Evolutionary conservation across 1,284 basidiomycete genomes (phyloP), one percentile per base, ranked within the genome.

Genomic region (Athelia psychrophila): DNA sequence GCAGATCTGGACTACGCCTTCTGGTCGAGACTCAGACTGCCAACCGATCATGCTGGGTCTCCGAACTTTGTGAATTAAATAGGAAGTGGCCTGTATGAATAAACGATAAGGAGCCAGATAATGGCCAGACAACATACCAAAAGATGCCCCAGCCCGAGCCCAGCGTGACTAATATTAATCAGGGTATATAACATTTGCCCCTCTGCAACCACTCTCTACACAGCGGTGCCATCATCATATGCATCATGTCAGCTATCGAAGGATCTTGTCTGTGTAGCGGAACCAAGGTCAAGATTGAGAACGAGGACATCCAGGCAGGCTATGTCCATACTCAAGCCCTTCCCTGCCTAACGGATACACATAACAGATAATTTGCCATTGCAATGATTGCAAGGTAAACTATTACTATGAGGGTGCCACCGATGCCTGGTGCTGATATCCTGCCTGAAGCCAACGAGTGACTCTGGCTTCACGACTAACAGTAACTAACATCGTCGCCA

Each of bases 191-290:
- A 30, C 27, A 13, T 30, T 13, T 30, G 27, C 27, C 13, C 27
- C 6, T 30, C 27, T 30, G 27, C 27, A 30, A 30, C 27, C 27
- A 5, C 5, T 30, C 13, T 30, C 27, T 30, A n/a, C 13, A 30
- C 27, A 30, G 5, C 27, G 13, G 13, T 5, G 6, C 27, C 27
- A 30, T 6, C 13, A 5, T 30, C 27, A 5, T 6, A 42, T 8
- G 5, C 16, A 42, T 42, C 38, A 42, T 42, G 38, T 6, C 38
- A 18, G n/a, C n/a, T n/a, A 42, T 42, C 20, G 38, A 42, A 42
- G 69, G 68, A 59, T 19, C 54, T 16, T 70, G 69, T 51, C 66
- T 71, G 49, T 71, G 69, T 47, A 66, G 67, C 18, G 51, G 64
- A 52, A 64, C 61, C n/a, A 67, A 56, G 24, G 54, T 70, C 47